Evolutionary conservation across 2,329 filamentous ascomycete genomes (phyloP).

Genomic region (Monilinia fructigena): DNA sequence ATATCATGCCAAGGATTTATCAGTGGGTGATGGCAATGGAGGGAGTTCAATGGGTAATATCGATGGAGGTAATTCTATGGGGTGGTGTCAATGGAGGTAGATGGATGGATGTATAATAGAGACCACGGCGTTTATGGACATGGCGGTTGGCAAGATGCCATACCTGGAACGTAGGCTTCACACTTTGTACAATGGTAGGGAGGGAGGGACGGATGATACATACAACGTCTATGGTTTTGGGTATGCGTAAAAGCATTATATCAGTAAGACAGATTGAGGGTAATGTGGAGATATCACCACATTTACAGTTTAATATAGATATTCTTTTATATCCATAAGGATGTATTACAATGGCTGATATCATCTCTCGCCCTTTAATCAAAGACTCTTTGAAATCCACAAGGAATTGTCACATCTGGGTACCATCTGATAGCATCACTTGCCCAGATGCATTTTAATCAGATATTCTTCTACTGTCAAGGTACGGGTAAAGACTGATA

Average conservation of each 20-base stretch:
- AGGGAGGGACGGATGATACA: not conserved
- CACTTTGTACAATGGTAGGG: slow-evolving; percentile 9
- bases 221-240: not conserved
- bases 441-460: too few species aligned
- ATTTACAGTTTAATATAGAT: not conserved
- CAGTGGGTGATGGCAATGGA: too few species aligned
- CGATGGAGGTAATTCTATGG: not conserved
- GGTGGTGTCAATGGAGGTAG: not conserved
- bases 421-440: too few species aligned
- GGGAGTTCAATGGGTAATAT: too few species aligned
- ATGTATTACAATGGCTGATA: too few species aligned
- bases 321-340: not conserved
- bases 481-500: too few species aligned
- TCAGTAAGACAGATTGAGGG: not conserved
- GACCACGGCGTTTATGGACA: slow-evolving; percentile 15
- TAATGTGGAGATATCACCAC: not conserved
- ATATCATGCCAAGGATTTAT: not conserved
- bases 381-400: too few species aligned
- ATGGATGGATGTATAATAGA: not conserved
- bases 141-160: slow-evolving; percentile 5
- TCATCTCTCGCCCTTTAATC: too few species aligned
- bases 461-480: too few species aligned
- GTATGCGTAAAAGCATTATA: not conserved
- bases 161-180: slow-evolving; percentile 10
- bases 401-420: too few species aligned